phyloP scores from a whole-genome alignment of 176 grass and related monocot genomes.

The Dendrocalamus sinicus region DNA sequence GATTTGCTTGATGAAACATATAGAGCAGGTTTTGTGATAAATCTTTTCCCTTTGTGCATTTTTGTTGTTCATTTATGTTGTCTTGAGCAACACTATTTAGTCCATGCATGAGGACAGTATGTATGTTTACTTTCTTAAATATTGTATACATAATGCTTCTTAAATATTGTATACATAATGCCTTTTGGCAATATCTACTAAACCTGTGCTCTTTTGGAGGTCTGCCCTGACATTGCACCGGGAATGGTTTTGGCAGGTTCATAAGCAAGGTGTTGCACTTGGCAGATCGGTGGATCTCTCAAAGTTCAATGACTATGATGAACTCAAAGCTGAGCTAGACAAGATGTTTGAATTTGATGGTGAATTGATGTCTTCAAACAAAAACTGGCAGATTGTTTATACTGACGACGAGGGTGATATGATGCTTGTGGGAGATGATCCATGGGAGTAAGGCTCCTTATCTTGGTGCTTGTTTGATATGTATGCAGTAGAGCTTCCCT shows the following conservation, averaged over 20 bases:
- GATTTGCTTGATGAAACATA: not conserved
- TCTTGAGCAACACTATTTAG: not conserved
- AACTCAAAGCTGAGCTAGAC: constrained; percentile 78
- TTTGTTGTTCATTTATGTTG: not conserved
- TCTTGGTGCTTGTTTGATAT: not conserved
- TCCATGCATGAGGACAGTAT: not conserved
- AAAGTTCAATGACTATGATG: constrained; percentile 74
- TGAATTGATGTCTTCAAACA: constrained; percentile 60
- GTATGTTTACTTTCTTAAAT: not conserved
- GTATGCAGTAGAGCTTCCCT: not conserved
- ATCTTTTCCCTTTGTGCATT: not conserved
- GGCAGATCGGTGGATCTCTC: constrained; percentile 92
- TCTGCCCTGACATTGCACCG: not conserved
- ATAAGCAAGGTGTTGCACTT: constrained; percentile 90
- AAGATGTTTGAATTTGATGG: constrained; percentile 89
- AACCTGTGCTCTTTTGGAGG: not conserved
- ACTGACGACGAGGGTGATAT: constrained; percentile 97
- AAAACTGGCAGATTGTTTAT: constrained; percentile 84
- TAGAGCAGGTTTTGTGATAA: not conserved
- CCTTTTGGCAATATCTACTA: not conserved
- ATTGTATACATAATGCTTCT: not conserved
- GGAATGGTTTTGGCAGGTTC: constrained; percentile 61
- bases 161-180: not conserved
- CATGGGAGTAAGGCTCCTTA: constrained; percentile 73
- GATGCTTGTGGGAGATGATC: constrained; percentile 99